phyloP scores from a whole-genome alignment of 2,329 filamentous ascomycete species.

The Cytospora piceicola region DNA sequence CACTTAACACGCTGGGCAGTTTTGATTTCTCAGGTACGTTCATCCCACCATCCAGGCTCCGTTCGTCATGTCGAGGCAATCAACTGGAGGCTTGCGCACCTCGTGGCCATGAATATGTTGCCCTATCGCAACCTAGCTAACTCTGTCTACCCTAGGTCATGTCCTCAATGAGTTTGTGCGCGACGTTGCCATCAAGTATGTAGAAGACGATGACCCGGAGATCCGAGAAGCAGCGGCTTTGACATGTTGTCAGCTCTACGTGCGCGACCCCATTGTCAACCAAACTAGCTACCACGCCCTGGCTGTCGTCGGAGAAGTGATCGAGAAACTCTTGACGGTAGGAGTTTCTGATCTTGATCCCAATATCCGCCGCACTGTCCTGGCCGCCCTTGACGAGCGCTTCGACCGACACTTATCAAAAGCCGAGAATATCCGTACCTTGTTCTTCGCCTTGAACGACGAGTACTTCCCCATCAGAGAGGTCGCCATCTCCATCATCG shows the following conservation, averaged over 20 bases:
- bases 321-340: constrained; percentile 93
- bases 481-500: constrained; percentile 94
- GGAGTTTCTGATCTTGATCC: constrained; percentile 91
- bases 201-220: constrained; percentile 92
- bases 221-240: constrained; percentile 93
- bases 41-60: background rate
- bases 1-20: constrained; percentile 92
- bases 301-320: constrained; percentile 96
- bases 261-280: constrained; percentile 95
- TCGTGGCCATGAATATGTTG: background rate
- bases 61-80: no score
- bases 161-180: constrained; percentile 98
- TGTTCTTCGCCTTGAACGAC: constrained; percentile 95
- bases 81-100: no score
- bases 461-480: constrained; percentile 91
- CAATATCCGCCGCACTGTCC: constrained; percentile 84
- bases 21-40: constrained; percentile 80
- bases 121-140: constrained; percentile 12
- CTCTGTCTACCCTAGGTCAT: constrained; percentile 58
- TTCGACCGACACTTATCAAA: constrained; percentile 98
- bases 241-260: constrained; percentile 97
- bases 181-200: constrained; percentile 96
- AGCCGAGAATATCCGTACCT: constrained; percentile 92
- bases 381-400: constrained; percentile 85
- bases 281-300: constrained; percentile 97